Conservation (phyloP, 2,329 filamentous ascomycete species). For the Didymella pinodella region DNA sequence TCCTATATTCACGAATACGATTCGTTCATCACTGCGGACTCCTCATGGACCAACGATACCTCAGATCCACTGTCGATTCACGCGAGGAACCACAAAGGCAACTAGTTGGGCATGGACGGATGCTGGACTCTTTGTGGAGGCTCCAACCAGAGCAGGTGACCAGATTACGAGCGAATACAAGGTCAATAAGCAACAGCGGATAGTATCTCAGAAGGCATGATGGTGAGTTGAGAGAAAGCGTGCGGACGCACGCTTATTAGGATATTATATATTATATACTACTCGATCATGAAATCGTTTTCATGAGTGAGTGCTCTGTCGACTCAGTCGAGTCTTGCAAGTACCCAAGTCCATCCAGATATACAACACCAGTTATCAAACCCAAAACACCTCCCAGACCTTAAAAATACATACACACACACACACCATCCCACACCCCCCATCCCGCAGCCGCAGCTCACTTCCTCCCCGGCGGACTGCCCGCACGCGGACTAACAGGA, state of each 20-base stretch:
- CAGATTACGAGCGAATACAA: neutral
- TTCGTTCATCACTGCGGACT: neutral
- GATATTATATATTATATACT: neutral
- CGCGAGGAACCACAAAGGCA: neutral
- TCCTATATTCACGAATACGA: neutral
- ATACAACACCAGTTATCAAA: slow-evolving; percentile 12
- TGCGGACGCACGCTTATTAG: neutral
- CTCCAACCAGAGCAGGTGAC: neutral
- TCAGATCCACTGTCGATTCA: neutral
- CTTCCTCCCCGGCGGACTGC: slow-evolving; percentile 15
- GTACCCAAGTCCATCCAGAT: slow-evolving; percentile 9
- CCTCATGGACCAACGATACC: neutral
- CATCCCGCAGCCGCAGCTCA: neutral
- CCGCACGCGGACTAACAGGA: slow-evolving; percentile 23
- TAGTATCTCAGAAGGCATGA: neutral
- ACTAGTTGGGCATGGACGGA: neutral
- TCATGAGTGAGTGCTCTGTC: too few relatives aligned
- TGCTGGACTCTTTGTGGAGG: neutral
- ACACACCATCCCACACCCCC: neutral
- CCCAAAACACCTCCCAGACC: neutral
- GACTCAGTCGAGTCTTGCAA: neutral
- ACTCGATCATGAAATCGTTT: too few relatives aligned
- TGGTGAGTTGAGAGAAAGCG: neutral
- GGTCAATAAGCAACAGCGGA: neutral
- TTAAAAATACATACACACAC: neutral